phyloP scores from a whole-genome alignment of 257 asterid genomes.

The Eucommia ulmoides region DNA sequence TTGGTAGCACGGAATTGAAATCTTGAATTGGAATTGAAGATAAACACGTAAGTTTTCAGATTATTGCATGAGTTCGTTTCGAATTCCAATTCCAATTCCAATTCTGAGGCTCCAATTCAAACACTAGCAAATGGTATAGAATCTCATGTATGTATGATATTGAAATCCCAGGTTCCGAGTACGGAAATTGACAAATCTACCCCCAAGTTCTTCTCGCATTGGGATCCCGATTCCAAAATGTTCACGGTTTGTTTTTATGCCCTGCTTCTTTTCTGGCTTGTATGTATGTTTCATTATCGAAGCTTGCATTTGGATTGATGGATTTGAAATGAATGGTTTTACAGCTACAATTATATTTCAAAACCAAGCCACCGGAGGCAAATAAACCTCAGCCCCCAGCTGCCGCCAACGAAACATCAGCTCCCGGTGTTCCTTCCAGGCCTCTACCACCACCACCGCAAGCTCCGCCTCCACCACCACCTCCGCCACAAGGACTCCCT shows the following conservation, averaged over 20 bases:
- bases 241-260: slow-evolving; percentile 48
- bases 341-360: slow-evolving; percentile 70
- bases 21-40: no score
- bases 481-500: slow-evolving; percentile 62
- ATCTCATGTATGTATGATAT: no score
- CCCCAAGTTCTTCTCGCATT: slow-evolving; percentile 93
- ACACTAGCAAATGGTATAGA: no score
- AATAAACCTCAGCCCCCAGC: slow-evolving; percentile 54
- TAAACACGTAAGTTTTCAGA: no score
- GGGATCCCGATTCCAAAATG: slow-evolving; percentile 99
- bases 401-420: slow-evolving; percentile 44
- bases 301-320: slow-evolving; percentile 4
- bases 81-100: no score
- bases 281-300: background rate
- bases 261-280: background rate
- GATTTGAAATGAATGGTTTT: background rate
- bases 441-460: slow-evolving; percentile 76
- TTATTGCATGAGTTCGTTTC: no score
- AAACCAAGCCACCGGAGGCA: slow-evolving; percentile 72
- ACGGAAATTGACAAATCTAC: slow-evolving; percentile 90
- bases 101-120: no score
- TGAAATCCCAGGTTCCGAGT: slow-evolving; percentile 85
- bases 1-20: no score
- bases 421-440: slow-evolving; percentile 45
- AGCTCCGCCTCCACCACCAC: slow-evolving; percentile 61